phyloP scores from a whole-genome alignment of 106 monocot species.

The Chionographis japonica region DNA sequence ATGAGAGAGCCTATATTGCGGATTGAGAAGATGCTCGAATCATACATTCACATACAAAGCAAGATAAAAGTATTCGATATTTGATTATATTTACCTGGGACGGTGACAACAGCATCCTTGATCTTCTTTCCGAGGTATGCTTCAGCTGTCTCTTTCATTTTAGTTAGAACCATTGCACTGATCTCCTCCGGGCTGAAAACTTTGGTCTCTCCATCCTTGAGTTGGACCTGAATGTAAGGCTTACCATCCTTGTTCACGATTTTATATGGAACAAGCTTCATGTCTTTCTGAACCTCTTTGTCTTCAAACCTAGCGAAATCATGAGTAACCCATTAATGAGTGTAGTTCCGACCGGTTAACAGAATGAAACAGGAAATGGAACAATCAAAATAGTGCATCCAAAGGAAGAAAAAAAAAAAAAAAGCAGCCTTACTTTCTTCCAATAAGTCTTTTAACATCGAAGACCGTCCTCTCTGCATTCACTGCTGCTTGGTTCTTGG shows the following conservation, averaged over 20 bases:
- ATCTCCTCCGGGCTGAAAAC: slow-evolving; percentile 39
- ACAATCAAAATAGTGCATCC: not conserved
- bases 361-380: not conserved
- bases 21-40: too few species aligned
- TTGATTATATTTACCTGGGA: slow-evolving; percentile 16
- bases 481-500: slow-evolving; percentile 31
- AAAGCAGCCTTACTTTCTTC: slow-evolving; percentile 24
- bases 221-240: slow-evolving; percentile 31
- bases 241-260: slow-evolving; percentile 34
- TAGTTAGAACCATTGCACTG: slow-evolving; percentile 28
- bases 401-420: not conserved
- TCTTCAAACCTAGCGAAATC: slow-evolving; percentile 21
- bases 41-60: too few species aligned
- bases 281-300: slow-evolving; percentile 26
- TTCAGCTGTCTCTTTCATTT: slow-evolving; percentile 37
- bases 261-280: slow-evolving; percentile 28
- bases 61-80: too few species aligned
- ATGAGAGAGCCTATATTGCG: not conserved
- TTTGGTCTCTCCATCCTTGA: slow-evolving; percentile 27
- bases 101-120: slow-evolving; percentile 35
- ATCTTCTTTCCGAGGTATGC: slow-evolving; percentile 34
- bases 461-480: slow-evolving; percentile 35
- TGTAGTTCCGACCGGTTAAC: too few species aligned
- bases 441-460: slow-evolving; percentile 37
- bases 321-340: not conserved